phyloP scores from a whole-genome alignment of 768 basidiomycete species.

The Kwoniella europaea region DNA sequence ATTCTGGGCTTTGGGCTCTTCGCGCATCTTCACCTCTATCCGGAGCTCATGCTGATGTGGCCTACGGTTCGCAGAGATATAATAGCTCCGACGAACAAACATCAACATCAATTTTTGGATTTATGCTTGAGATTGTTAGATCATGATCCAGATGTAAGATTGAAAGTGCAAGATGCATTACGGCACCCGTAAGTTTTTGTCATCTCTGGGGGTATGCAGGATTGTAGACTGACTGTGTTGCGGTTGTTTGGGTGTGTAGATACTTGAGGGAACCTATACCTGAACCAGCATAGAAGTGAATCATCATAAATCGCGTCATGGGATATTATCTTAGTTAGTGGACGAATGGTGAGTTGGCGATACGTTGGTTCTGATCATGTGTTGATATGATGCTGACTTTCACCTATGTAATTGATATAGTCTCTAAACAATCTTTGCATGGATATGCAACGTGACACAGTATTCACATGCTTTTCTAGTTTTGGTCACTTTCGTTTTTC shows the following conservation, averaged over 20 bases:
- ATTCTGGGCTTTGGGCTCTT: too few relatives aligned
- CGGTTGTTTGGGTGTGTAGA: neutral
- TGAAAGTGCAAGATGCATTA: slow-evolving; percentile 85
- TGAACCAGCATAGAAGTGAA: slow-evolving; percentile 12
- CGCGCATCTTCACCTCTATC: too few relatives aligned
- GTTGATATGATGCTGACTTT: too few relatives aligned
- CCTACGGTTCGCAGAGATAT: slow-evolving; percentile 65
- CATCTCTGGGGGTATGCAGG: neutral
- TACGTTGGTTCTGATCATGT: too few relatives aligned
- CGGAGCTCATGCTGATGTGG: too few relatives aligned
- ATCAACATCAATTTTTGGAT: slow-evolving; percentile 68
- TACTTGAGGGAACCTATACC: slow-evolving; percentile 26
- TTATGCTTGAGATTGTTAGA: slow-evolving; percentile 83
- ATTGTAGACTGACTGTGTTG: neutral
- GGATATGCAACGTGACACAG: too few relatives aligned
- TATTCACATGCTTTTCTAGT: too few relatives aligned
- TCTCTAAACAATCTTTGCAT: too few relatives aligned
- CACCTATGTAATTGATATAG: too few relatives aligned
- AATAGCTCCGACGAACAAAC: slow-evolving; percentile 71
- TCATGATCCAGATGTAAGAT: slow-evolving; percentile 86
- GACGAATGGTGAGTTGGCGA: neutral
- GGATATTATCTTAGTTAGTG: neutral
- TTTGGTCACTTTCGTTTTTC: neutral
- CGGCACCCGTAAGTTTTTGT: slow-evolving; percentile 68
- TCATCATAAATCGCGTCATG: neutral